A percentile compares a stretch with the other conserved stretches of the same genome.
phyloP scores from a whole-genome alignment of 371 early-diverging fungal genomes.

The Mortierella polycephala region DNA sequence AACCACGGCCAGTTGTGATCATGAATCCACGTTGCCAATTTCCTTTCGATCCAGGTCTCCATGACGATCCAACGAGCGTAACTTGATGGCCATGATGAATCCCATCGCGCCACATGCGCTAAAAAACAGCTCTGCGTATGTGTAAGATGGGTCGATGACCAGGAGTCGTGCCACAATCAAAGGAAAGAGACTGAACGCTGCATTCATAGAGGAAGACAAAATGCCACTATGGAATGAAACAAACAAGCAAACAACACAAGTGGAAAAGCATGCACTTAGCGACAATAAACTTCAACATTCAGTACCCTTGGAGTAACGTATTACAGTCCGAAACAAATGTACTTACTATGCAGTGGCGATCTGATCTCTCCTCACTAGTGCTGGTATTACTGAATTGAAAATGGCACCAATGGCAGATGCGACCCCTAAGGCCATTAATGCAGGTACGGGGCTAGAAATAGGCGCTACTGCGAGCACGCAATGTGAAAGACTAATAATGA shows the following conservation, averaged over 20 bases:
- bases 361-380: conserved; percentile 36
- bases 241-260: not conserved
- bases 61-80: conserved; percentile 26
- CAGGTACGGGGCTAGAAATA: conserved; percentile 58
- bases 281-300: not conserved
- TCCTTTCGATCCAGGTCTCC: conserved; percentile 39
- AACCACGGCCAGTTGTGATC: too few species aligned
- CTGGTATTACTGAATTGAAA: conserved; percentile 39
- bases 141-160: conserved; percentile 40
- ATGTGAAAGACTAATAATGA: conserved; percentile 38
- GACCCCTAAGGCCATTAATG: conserved; percentile 66
- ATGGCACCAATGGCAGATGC: conserved; percentile 59
- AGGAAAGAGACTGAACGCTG: conserved; percentile 62
- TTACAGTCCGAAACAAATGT: not conserved
- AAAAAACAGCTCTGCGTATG: conserved; percentile 46
- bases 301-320: too few species aligned
- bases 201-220: conserved; percentile 51
- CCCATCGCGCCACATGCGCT: conserved; percentile 34
- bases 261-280: not conserved
- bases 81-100: conserved; percentile 23
- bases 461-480: conserved; percentile 22
- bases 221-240: conserved; percentile 31
- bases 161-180: conserved; percentile 56
- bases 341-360: conserved; percentile 51
- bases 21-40: conserved; percentile 6